Evolutionary conservation across 1,284 basidiomycete genomes (phyloP).

Genomic region (Mycena sp.): DNA sequence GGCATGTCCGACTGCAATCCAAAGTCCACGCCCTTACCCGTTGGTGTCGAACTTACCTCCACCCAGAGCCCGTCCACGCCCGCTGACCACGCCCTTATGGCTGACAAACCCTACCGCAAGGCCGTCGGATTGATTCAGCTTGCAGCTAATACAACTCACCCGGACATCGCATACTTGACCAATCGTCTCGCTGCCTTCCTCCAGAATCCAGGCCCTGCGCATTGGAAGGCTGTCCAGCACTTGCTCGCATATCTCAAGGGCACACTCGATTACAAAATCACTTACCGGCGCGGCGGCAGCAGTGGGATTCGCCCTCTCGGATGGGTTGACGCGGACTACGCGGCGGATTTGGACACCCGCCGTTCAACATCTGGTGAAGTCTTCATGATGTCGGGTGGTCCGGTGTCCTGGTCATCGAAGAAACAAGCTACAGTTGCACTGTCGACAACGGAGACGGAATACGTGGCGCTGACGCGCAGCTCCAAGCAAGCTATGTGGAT

Average conservation of each 20-base stretch:
- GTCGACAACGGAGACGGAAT: slow-evolving; percentile 25
- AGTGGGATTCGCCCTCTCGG: slow-evolving; percentile 4
- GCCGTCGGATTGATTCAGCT: slow-evolving; percentile 45
- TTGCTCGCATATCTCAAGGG: slow-evolving; percentile 41
- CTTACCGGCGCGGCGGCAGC: slow-evolving; percentile 29
- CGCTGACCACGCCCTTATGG: slow-evolving; percentile 36
- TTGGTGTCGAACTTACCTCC: not conserved
- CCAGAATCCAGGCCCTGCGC: slow-evolving; percentile 31
- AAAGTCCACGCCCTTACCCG: slow-evolving; percentile 14
- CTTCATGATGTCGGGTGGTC: slow-evolving; percentile 21
- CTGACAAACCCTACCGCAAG: slow-evolving; percentile 38
- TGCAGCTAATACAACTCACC: slow-evolving; percentile 40
- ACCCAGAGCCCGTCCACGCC: not conserved
- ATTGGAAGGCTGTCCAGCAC: slow-evolving; percentile 38
- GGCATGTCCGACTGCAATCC: slow-evolving; percentile 23
- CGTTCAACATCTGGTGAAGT: slow-evolving; percentile 23
- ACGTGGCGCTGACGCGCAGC: slow-evolving; percentile 10
- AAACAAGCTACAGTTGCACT: slow-evolving; percentile 21
- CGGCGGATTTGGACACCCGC: slow-evolving; percentile 14
- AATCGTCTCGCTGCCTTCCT: slow-evolving; percentile 34
- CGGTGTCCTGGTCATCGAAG: slow-evolving; percentile 25
- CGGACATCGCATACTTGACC: slow-evolving; percentile 42
- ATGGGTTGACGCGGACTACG: slow-evolving; percentile 17
- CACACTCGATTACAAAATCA: slow-evolving; percentile 35
- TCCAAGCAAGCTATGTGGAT: slow-evolving; percentile 23